phyloP scores from a whole-genome alignment of 2,329 filamentous ascomycete species.

The Aspergillus piperis region DNA sequence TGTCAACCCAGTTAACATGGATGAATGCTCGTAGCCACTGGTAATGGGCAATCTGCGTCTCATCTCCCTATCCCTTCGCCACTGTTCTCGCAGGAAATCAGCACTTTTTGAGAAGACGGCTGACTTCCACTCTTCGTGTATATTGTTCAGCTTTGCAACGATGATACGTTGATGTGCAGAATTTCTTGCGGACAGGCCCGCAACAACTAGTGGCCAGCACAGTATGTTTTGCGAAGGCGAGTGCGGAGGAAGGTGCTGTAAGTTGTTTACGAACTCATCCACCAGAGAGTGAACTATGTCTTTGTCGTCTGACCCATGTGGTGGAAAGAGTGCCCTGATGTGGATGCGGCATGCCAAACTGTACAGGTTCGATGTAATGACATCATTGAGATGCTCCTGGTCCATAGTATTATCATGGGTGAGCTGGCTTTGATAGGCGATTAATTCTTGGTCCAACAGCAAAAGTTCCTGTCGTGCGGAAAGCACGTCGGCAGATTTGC shows the following conservation, averaged over 20 bases:
- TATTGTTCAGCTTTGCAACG: background rate
- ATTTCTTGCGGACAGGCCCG: background rate
- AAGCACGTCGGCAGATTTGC: background rate
- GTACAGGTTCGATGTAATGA: slow-evolving; percentile 8
- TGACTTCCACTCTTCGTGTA: slow-evolving; percentile 1
- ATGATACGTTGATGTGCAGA: slow-evolving; percentile 8
- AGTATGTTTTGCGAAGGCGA: slow-evolving; percentile 6
- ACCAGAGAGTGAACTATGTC: background rate
- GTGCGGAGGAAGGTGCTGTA: background rate
- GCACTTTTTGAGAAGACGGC: slow-evolving; percentile 7
- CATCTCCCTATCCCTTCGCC: background rate
- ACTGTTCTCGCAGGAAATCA: slow-evolving; percentile 2
- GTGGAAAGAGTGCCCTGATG: background rate
- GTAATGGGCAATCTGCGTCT: background rate
- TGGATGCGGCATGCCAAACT: slow-evolving; percentile 9
- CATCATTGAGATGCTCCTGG: slow-evolving; percentile 2
- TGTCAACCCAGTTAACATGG: background rate
- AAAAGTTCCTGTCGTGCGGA: background rate
- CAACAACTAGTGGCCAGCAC: slow-evolving; percentile 13
- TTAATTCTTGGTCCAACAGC: background rate
- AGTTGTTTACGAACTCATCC: background rate
- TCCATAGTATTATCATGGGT: background rate
- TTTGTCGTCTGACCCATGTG: background rate
- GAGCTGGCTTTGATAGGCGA: background rate
- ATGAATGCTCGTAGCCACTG: background rate